Conservation (phyloP, 2,329 filamentous ascomycete species). For the Chaetomium sp. region DNA sequence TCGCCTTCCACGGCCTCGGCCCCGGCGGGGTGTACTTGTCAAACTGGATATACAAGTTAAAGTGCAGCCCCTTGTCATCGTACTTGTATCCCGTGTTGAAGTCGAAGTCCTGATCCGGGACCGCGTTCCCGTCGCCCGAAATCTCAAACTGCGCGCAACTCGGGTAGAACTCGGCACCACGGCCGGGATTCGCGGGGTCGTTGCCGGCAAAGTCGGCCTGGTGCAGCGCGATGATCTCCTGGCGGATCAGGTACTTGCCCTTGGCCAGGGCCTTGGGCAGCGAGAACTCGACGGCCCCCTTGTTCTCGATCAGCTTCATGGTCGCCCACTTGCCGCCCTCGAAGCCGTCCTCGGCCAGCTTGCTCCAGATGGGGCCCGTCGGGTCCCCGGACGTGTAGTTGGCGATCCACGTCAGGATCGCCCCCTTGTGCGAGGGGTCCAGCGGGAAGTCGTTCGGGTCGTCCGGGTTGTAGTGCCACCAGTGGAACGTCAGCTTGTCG, state of each 20-base stretch:
- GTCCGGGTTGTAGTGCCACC: slow-evolving; percentile 41
- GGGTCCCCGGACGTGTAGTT: slow-evolving; percentile 38
- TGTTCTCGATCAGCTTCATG: slow-evolving; percentile 31
- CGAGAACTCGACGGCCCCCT: slow-evolving; percentile 32
- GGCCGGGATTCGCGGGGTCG: slow-evolving; percentile 21
- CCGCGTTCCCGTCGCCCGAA: slow-evolving; percentile 35
- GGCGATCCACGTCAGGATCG: slow-evolving; percentile 44
- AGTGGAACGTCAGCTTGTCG: slow-evolving; percentile 43
- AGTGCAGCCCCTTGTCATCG: slow-evolving; percentile 38
- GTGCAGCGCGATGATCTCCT: slow-evolving; percentile 43
- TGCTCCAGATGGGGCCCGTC: slow-evolving; percentile 45
- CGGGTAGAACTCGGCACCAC: slow-evolving; percentile 43
- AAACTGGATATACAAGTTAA: slow-evolving; percentile 25
- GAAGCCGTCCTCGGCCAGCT: slow-evolving; percentile 43
- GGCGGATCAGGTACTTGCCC: slow-evolving; percentile 40
- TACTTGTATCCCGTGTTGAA: slow-evolving; percentile 40
- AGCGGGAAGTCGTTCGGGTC: slow-evolving; percentile 41
- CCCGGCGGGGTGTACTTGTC: slow-evolving; percentile 25
- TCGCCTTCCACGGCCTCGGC: slow-evolving; percentile 23
- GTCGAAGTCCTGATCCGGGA: slow-evolving; percentile 38
- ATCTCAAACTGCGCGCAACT: slow-evolving; percentile 43
- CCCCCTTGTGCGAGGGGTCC: slow-evolving; percentile 37
- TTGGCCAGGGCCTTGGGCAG: slow-evolving; percentile 37
- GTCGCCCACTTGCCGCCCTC: slow-evolving; percentile 40
- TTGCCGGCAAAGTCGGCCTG: slow-evolving; percentile 33